Evolutionary conservation across 345 rosid genomes (phyloP), one percentile per base, ranked within the genome.

Genomic region (Syzygium jambos): DNA sequence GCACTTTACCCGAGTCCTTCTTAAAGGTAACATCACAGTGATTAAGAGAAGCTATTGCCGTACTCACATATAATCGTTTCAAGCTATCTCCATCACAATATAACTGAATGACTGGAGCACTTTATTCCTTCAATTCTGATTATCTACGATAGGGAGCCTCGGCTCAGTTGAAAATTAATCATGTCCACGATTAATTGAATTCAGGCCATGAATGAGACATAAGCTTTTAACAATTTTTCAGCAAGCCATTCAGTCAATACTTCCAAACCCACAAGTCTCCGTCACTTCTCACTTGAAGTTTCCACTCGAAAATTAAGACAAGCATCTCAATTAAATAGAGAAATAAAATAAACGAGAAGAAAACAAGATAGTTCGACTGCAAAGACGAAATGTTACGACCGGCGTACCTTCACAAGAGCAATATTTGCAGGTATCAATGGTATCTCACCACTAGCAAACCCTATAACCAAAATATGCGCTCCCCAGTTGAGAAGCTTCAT

Each of bases 401-500:
- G 41, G 65, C 14, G 84, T 92, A 98, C 99, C 98, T 95, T 98
- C 61, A 96, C 96, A 51, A 98, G 99, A 57, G 99, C 95, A 87
- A 98, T 92, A 88, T 96, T 98, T 83, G 95, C 96, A 13, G 98
- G 98, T 89, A 96, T 95, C 55, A 95, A 85, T 3, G 98, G 99
- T 88, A 96, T 22, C 59, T 96, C 98, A 9, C 99, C 99, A 88
- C 99, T 95, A 13, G 98, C 99, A 88, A 98, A 98, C 46, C 98
- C 99, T 27, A 96, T 96, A 55, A 95, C 94, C 57, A 96, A 92
- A 89, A 98, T 96, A 59, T 96, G 97, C 85, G 99, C 99, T 88
- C 99, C 96, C 98, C 98, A 96, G 38, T 93, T 96, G 89, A 98
- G 90, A 87, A 96, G 96, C 95, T 93, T 95, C 96, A 96, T 87